Conservation (phyloP, 2,329 filamentous ascomycete genomes). For the Colletotrichum coccodes region DNA sequence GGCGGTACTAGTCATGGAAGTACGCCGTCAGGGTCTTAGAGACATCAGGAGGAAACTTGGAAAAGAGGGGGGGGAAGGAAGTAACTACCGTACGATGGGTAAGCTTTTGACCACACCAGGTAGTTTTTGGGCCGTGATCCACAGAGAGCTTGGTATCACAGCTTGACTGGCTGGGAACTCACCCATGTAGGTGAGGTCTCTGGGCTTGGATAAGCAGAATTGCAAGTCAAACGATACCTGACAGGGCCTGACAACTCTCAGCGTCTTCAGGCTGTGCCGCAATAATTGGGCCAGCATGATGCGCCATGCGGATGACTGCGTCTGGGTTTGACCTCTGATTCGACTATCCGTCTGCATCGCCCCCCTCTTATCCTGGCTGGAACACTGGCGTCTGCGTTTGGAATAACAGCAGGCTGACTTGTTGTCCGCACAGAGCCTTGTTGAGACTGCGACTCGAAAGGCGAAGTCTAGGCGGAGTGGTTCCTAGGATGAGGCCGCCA, state of each 20-base stretch:
- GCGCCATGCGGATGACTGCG: background rate
- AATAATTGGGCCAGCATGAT: background rate
- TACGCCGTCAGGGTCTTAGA: background rate
- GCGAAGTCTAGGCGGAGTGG: background rate
- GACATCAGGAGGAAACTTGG: background rate
- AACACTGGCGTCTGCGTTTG: background rate
- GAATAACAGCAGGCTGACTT: background rate
- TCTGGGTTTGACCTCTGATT: background rate
- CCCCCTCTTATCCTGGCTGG: background rate
- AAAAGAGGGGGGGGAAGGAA: no score
- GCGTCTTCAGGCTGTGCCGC: background rate
- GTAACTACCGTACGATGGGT: no score
- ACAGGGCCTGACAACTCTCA: no score
- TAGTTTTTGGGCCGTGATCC: no score
- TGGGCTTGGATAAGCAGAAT: no score
- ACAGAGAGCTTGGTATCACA: no score
- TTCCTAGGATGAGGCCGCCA: no score
- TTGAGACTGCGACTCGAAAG: background rate
- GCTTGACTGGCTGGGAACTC: no score
- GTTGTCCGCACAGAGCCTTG: background rate
- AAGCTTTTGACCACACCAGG: no score
- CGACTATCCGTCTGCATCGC: background rate
- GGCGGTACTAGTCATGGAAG: no score
- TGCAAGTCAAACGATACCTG: no score
- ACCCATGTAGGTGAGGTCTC: no score